Evolutionary conservation across 169 alveolate genomes (phyloP), one percentile per base, ranked within the genome.

Genomic region (Plasmodium malariae): DNA sequence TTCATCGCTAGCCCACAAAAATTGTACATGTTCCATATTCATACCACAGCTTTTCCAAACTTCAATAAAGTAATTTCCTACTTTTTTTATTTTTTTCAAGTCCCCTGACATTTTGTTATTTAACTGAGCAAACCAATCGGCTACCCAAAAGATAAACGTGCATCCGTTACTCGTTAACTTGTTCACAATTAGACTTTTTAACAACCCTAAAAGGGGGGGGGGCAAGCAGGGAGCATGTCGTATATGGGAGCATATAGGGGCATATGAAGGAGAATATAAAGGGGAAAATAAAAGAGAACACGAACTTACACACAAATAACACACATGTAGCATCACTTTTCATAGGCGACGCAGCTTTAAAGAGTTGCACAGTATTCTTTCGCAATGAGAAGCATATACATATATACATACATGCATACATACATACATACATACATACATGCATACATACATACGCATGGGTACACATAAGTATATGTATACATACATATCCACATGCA

Each of bases 31-130:
- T 40, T 89, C 92, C 97, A 97, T 97, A 88, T 98, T 97, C 99
- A 99, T 98, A 40, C 99, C 99, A 32, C 99, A 99, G 19, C 99
- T 99, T 93, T 96, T 98, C 99, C 99, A 99, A 6, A 98, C 98
- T 85, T 99, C 99, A 12, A 98, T 96, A 88, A 99, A 97, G 92
- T 99, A 99, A 91, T 98, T 96, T 4, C 99, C 99, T 1, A 98
- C 99, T 55, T 94, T 95, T 74, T 95, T 40, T 74, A 95, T 96
- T 94, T 98, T 98, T 54, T 96, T 96, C 51, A 98, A 74, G 76
- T 99, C 99, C 0, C 99, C 99, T 1, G 98, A 99, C 99, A 99
- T 96, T 92, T 99, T 99, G 90, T 98, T 98, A 92, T 99, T 99
- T 67, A 99, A 97, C 91, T 98, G 95, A 6, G 99, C 99, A 92